Evolutionary conservation across 345 rosid species (phyloP), one percentile per base, ranked within the genome.

Genomic region (Durio zibethinus): DNA sequence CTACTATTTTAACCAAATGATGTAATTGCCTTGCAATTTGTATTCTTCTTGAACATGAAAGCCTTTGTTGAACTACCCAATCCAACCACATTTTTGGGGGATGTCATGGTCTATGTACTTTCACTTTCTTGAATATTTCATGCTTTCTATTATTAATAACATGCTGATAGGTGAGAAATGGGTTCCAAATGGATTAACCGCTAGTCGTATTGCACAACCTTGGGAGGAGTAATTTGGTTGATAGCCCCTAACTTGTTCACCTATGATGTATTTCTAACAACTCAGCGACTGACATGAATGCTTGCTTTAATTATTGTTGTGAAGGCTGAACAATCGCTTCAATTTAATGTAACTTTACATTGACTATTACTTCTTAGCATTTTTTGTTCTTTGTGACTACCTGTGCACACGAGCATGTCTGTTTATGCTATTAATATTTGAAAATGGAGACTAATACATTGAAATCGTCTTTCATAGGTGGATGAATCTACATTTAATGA

Each of bases 401-500:
- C n/a, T n/a, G 9, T 65, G 48, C 10, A 18, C 20, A 5, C 7
- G 18, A 36, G 18, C 33, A 36, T 15, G 21, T 73, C 52, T 54
- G 52, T 31, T 74, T 59, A 25, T 45, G 0, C 18, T 10, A 20
- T 14, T 21, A n/a, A 53, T 36, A 42, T 74, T 74, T 35, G 20
- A 73, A 21, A 36, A 56, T 73, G 14, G 64, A 23, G 63, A 38
- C 64, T 73, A 73, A 73, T 48, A 40, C 4, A 9, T 43, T 12
- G 57, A 43, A 63, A 18, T 25, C 20, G 15, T 52, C 74, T 83
- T 83, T 72, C 67, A 73, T 89, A 94, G 98, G 98, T 90, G 84
- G 95, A 93, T 75, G 97, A 91, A 70, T 88, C 88, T 82, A 87
- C 94, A 65, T 83, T 83, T 66, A 85, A 42, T 82, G 93, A 90